These are phyloP conservation scores for Tetraselmis chui DNA, from an alignment of 139 green algal species.

Conservation along the genomic window DNA sequence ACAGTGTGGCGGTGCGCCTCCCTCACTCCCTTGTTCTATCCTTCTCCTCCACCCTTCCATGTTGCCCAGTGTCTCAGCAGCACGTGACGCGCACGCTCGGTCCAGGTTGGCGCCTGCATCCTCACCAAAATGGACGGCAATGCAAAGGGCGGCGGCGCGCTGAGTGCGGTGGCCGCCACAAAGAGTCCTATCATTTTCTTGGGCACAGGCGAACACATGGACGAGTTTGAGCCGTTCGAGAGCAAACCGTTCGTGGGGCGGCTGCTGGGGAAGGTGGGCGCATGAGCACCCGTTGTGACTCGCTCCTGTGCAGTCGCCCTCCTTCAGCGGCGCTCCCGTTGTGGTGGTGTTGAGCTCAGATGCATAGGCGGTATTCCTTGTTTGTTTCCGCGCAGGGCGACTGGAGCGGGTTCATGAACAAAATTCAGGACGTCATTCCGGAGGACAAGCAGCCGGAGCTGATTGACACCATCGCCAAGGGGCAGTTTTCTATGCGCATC, in stretches of 20 bases:
- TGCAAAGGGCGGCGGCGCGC: constrained; percentile 93
- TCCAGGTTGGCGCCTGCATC: constrained; percentile 85
- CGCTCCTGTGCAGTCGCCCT: too few species aligned
- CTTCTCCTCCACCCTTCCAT: neutral
- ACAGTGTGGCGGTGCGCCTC: constrained; percentile 71
- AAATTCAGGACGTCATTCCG: constrained; percentile 61
- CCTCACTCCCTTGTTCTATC: neutral
- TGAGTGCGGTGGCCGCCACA: constrained; percentile 88
- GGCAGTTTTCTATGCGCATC: constrained; percentile 90
- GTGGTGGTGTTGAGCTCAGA: too few species aligned
- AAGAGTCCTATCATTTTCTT: constrained; percentile 94
- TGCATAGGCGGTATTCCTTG: too few species aligned
- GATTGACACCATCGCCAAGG: constrained; percentile 82
- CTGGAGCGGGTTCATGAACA: constrained; percentile 88
- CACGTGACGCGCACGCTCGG: neutral
- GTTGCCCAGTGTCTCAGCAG: neutral
- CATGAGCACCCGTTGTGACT: too few species aligned
- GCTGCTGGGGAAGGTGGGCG: constrained; percentile 71
- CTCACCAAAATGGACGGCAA: constrained; percentile 99
- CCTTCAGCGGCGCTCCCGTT: too few species aligned
- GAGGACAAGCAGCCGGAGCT: constrained; percentile 82
- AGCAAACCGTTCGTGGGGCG: constrained; percentile 89
- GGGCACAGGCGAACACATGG: constrained; percentile 96
- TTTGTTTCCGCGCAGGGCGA: too few species aligned
- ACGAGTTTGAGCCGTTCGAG: constrained; percentile 98